Evolutionary conservation across 306 rosid genomes (phyloP).

Genomic region (Acacia confusa): DNA sequence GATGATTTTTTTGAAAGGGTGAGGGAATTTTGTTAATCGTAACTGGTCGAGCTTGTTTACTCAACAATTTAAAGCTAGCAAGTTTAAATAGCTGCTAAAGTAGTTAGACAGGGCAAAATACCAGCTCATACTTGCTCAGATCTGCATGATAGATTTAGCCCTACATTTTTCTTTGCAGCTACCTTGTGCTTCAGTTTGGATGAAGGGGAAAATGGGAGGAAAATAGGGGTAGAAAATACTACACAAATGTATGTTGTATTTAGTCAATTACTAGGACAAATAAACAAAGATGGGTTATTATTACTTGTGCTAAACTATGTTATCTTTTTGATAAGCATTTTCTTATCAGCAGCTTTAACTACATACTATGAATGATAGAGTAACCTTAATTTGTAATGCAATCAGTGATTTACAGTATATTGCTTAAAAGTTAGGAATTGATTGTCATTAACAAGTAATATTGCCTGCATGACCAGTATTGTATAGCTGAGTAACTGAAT

Average conservation of each 20-base stretch:
- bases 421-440: no score
- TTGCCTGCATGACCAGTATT: no score
- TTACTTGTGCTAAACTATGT: no score
- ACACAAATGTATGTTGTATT: neutral
- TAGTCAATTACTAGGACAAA: neutral
- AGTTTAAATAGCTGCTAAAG: constrained; percentile 77
- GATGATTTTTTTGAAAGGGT: neutral
- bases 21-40: constrained; percentile 31
- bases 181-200: neutral
- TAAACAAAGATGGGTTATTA: neutral
- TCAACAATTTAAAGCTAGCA: constrained; percentile 58
- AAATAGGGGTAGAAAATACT: no score
- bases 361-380: no score
- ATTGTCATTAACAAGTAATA: no score
- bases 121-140: constrained; percentile 84
- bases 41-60: constrained; percentile 88
- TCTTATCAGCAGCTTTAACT: no score
- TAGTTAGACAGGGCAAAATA: constrained; percentile 45
- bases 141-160: constrained; percentile 65
- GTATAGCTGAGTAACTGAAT: no score
- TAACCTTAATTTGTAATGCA: no score
- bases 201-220: no score
- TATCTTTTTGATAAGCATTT: no score
- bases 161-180: constrained; percentile 32
- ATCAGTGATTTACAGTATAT: no score